Evolutionary conservation across 208 protist species (phyloP), one percentile per base, ranked within the genome.

Genomic region (Wallacemonas sp.): DNA sequence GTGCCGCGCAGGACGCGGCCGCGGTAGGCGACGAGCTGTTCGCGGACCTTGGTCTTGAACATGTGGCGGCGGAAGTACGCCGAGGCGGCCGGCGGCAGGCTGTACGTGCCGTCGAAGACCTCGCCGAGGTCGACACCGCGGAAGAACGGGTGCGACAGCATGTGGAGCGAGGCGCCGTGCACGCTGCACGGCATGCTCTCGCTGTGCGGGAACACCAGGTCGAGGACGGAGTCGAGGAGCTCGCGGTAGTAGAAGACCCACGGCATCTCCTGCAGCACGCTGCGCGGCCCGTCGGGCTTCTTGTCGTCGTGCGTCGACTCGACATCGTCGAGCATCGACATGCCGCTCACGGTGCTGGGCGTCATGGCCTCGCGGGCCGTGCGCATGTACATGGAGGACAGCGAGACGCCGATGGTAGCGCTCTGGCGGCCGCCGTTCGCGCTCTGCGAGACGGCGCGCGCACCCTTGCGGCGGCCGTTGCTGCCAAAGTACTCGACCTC

Each of bases 101-200:
- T 33, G 57, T 77, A 73, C 14, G 76, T 76, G 42, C 86, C 86
- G 71, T 95, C 84, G 61, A 95, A 95, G 26, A 92, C 70, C 48
- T 76, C 25, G 7, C 44, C 67, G 39, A 88, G 57, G 38, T 77
- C 70, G 26, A 91, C 32, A 10, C 36, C 61, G 32, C 33, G 32
- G 55, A 95, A 84, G 66, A 95, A 92, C 14, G 89, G 86, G 57
- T 94, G 85, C 1, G 79, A 81, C 5, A 88, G 36, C 23, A 92
- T 68, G 28, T 70, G 61, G 42, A 79, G 46, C 18, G 77, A 44
- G 1, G 82, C 70, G 18, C 55, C 64, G 64, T 87, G 81, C 7
- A 92, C 65, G 20, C 64, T 63, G 72, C 85, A 87, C 22, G 39
- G 32, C 10, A 57, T 55, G 12, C 38, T 50, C n/a, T 18, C 32